Conservation (phyloP, 1,284 basidiomycete species). For the Anthracocystis panici-leucophaei region DNA sequence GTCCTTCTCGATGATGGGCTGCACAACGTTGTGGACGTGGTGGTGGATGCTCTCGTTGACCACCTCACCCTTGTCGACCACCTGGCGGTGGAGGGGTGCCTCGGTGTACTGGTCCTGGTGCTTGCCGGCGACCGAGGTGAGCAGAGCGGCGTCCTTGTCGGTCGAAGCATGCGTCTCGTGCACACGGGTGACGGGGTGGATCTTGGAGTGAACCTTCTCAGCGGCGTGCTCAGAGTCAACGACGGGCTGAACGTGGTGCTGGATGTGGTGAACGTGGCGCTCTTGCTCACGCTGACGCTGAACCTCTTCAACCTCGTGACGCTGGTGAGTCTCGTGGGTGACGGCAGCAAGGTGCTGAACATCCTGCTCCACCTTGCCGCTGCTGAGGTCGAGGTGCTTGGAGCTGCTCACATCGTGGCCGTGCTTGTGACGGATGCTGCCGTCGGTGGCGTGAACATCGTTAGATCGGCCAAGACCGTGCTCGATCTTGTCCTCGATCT, state of each 20-base stretch:
- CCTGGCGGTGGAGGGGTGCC: conserved; percentile 57
- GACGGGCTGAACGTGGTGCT: conserved; percentile 70
- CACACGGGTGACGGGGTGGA: conserved; percentile 62
- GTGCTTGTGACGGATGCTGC: conserved; percentile 42
- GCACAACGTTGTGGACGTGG: conserved; percentile 70
- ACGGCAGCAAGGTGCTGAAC: conserved; percentile 69
- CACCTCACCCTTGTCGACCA: conserved; percentile 68
- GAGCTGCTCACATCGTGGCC: conserved; percentile 41
- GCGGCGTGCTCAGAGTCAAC: conserved; percentile 65
- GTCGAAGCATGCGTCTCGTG: conserved; percentile 67
- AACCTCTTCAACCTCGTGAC: conserved; percentile 70
- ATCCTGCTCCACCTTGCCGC: conserved; percentile 67
- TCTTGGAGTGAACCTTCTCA: conserved; percentile 61
- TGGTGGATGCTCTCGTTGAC: conserved; percentile 67
- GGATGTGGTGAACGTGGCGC: conserved; percentile 68
- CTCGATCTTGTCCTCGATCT: conserved; percentile 44
- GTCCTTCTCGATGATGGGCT: conserved; percentile 69
- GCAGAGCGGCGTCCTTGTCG: conserved; percentile 67
- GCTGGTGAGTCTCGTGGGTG: conserved; percentile 63
- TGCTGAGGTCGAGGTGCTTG: conserved; percentile 59
- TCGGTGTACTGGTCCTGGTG: conserved; percentile 60
- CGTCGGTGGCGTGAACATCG: conserved; percentile 51
- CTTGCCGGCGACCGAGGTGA: conserved; percentile 63
- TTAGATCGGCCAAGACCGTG: conserved; percentile 46
- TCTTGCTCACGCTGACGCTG: conserved; percentile 67